Conservation (phyloP, 2,329 filamentous ascomycete species). For the Samsoniella hepiali region DNA sequence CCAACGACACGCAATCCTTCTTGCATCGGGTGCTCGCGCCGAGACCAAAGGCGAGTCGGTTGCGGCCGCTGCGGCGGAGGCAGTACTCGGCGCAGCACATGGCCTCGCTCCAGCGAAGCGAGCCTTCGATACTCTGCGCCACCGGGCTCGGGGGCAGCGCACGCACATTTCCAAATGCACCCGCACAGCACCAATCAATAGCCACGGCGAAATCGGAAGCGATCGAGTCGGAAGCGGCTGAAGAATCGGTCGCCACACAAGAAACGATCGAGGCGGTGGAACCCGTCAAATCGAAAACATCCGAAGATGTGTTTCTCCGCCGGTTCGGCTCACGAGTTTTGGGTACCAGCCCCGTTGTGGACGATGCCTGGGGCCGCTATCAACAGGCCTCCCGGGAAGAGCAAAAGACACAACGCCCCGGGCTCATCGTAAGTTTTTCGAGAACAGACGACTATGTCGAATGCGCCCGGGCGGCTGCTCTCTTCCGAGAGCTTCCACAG, state of each 20-base stretch:
- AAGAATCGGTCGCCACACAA: neutral
- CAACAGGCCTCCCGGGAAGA: slow-evolving; percentile 33
- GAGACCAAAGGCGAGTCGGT: neutral
- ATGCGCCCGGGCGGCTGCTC: slow-evolving; percentile 41
- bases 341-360: neutral
- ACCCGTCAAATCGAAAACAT: neutral
- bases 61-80: slow-evolving; percentile 13
- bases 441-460: slow-evolving; percentile 43
- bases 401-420: slow-evolving; percentile 28
- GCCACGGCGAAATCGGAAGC: neutral
- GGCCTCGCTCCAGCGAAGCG: slow-evolving; percentile 5
- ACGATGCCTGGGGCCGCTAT: slow-evolving; percentile 41
- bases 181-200: neutral
- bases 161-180: neutral
- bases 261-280: neutral
- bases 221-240: neutral
- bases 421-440: slow-evolving; percentile 42
- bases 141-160: neutral
- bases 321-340: neutral
- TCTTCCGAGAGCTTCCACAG: slow-evolving; percentile 40
- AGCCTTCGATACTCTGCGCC: neutral
- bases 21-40: slow-evolving; percentile 33
- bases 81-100: slow-evolving; percentile 14
- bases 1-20: slow-evolving; percentile 42
- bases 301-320: neutral